Base-by-base conservation (phyloP, 2,329 filamentous ascomycete species). In the Beauveria bassiana region DNA sequence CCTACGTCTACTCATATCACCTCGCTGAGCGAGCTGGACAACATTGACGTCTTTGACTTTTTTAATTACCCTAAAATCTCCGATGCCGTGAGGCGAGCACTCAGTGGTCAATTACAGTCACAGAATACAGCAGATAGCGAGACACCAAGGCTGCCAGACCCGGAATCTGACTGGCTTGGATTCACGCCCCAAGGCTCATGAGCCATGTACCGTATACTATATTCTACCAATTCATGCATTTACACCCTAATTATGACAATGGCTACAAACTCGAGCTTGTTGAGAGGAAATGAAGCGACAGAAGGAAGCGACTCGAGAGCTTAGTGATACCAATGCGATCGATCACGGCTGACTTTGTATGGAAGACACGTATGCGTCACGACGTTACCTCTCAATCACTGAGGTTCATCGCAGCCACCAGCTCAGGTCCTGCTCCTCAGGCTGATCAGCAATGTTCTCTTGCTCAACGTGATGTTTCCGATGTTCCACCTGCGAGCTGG, bases 1-100 rank as follows among this genome's bases (percentile, higher is more conserved):
- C 71, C 70, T 3, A 75, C 73, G 5, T 74, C 74, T 18, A 74
- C 74, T 0, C 75, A 75, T 47, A 66, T 70, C 2, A 73, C 74
- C 4, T 73, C 76, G 0, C 68, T 75, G 5, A 72, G 68, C 63
- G 76, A 78, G 61, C 68, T 78, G 2, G 77, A 78, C 62, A 74
- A 73, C 50, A 76, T 78, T 22, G 76, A 78, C 28, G 70, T 78
- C 3, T 78, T 78, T 50, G 76, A 78, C 64, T 78, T 78, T 61
- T 78, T 78, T 67, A 77, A 78, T 26, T 76, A 74, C 47, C 76
- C 76, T 14, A 74, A 73, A 20, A 61, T 74, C 1, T 61, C 68
- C 1, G 67, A 70, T 34, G 61, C 67, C 1, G 60, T 42, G 5
- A 53, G 65, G 8, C 62, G 65, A 10, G 60, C 62, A 0, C 55